Base-by-base conservation (phyloP, 768 basidiomycete species). In the Myochromella boudieri region DNA sequence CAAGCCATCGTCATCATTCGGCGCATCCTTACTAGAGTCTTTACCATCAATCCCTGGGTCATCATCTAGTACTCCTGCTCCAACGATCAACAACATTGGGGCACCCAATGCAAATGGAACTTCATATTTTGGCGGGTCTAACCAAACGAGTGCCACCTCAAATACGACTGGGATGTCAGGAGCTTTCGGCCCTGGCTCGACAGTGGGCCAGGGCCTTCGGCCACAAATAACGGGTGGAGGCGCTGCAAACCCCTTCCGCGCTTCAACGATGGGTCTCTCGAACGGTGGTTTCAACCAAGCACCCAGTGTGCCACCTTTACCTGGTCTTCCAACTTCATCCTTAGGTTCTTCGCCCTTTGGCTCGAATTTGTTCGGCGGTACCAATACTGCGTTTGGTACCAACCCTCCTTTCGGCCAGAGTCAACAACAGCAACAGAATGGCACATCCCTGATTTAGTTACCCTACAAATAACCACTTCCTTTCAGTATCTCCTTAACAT, bases 1-100 rank as follows among this genome's bases (percentile, higher is more conserved):
- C 74, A 90, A 91, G 58, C 91, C 91, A 2, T 76, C 84, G 2
- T 87, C 84, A 2, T 84, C 79, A 32, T 93, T 93, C 60, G 91
- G 91, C 24, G 82, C 86, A 26, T 80, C 82, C 12, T 61, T 93
- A 31, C 57, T 93, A 49, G 86, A 86, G 41, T 77, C 81, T 2
- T 66, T 93, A 28, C 92, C 92, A 2, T 72, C 90, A 4, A 81
- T 91, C 44, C 79, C 86, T 9, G 82, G 78, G 26, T 81, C 84
- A 4, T 62, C 64, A 3, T 65, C 78, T 1, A 67, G 67, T 4
- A 80, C 80, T 12, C 78, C 84, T 36, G 66, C 69, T 7, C 45
- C 66, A 4, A 62, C 65, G 11, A 66, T 64, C 39, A 42, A 63
- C 40, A 43, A 44, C 18, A 36, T 53, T 6, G 57, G 51, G 15